Conservation (phyloP, 2,329 filamentous ascomycete species). For the Neofusicoccum cordaticola region DNA sequence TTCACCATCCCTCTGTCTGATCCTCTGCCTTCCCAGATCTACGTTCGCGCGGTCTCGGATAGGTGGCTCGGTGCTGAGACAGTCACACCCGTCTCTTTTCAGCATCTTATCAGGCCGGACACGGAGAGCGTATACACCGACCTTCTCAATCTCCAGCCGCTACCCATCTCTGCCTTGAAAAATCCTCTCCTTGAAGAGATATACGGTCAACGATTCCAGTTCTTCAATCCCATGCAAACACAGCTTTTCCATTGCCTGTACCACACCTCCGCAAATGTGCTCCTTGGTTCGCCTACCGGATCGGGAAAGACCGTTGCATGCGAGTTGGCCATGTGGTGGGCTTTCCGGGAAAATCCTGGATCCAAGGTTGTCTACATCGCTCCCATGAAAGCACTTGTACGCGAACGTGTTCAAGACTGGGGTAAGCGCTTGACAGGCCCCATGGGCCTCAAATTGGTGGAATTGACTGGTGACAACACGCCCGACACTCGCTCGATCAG, state of each 20-base stretch:
- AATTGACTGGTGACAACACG: constrained; percentile 96
- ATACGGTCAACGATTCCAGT: constrained; percentile 85
- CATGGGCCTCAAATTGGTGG: constrained; percentile 85
- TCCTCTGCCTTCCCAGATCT: constrained; percentile 91
- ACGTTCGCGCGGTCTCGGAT: constrained; percentile 90
- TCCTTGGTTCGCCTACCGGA: constrained; percentile 92
- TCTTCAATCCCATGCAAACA: constrained; percentile 99
- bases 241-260: constrained; percentile 98
- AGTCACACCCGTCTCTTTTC: constrained; percentile 91
- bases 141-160: constrained; percentile 82
- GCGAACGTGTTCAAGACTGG: constrained; percentile 96
- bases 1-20: constrained; percentile 96
- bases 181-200: constrained; percentile 84
- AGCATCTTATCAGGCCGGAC: constrained; percentile 94
- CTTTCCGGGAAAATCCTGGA: constrained; percentile 87
- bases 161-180: constrained; percentile 82
- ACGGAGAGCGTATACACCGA: constrained; percentile 98
- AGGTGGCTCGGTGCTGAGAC: constrained; percentile 96
- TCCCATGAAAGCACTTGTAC: constrained; percentile 97
- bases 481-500: constrained; percentile 94
- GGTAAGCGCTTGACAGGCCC: constrained; percentile 73
- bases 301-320: constrained; percentile 97
- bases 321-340: constrained; percentile 99
- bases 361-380: constrained; percentile 99
- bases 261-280: constrained; percentile 84